These are phyloP conservation scores for Pyrenochaeta sp. DNA, from an alignment of 2,329 filamentous ascomycete genomes.

Conservation along the genomic window DNA sequence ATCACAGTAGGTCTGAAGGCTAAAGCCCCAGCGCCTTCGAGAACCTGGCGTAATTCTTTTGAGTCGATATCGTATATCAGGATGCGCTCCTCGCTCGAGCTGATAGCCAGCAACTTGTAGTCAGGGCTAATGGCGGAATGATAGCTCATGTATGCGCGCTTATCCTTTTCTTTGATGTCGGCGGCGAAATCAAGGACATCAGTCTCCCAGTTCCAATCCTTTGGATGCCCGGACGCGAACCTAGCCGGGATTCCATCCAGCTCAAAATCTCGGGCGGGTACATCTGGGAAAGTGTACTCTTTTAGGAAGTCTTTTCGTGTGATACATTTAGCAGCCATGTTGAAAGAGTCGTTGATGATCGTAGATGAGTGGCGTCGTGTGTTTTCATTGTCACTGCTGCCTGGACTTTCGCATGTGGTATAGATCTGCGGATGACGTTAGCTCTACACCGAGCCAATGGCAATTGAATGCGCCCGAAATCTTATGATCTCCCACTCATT, in stretches of 20 bases:
- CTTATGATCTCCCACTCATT: neutral
- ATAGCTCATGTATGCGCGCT: slow-evolving; percentile 9
- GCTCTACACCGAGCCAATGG: neutral
- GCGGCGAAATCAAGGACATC: slow-evolving; percentile 19
- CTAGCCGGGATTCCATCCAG: slow-evolving; percentile 17
- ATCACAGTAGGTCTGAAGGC: slow-evolving; percentile 21
- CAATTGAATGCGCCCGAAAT: neutral
- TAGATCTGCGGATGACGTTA: slow-evolving; percentile 18
- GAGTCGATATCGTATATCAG: slow-evolving; percentile 32
- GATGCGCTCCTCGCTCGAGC: slow-evolving; percentile 17
- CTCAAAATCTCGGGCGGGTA: slow-evolving; percentile 25
- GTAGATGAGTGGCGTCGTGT: neutral
- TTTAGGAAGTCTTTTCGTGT: slow-evolving; percentile 17
- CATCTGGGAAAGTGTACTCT: slow-evolving; percentile 20
- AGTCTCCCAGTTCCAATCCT: slow-evolving; percentile 20
- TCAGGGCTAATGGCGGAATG: slow-evolving; percentile 30
- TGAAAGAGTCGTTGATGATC: neutral
- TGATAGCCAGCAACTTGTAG: slow-evolving; percentile 34
- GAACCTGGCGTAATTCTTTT: slow-evolving; percentile 29
- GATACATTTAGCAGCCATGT: slow-evolving; percentile 4
- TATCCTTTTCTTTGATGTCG: slow-evolving; percentile 1
- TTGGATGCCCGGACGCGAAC: slow-evolving; percentile 26
- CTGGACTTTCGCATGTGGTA: slow-evolving; percentile 9
- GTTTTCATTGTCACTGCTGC: slow-evolving; percentile 14
- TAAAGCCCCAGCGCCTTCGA: slow-evolving; percentile 32